These are phyloP conservation scores for Kondoa malvinella DNA, from an alignment of 768 basidiomycete genomes.

Conservation along the genomic window DNA sequence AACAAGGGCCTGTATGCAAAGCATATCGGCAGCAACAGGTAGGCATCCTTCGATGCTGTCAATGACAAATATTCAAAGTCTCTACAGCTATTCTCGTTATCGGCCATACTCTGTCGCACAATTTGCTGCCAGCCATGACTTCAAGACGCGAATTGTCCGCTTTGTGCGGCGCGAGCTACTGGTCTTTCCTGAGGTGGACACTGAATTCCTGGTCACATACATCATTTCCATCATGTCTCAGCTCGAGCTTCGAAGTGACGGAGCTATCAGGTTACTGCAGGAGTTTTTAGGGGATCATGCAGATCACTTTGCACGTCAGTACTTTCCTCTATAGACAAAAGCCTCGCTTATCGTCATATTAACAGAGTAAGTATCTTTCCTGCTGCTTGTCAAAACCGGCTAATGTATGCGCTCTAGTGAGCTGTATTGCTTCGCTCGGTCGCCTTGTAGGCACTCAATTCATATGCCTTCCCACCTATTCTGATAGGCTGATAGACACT, in stretches of 20 bases:
- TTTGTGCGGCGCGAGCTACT: slow-evolving; percentile 26
- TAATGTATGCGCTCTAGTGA: neutral
- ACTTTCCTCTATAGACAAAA: neutral
- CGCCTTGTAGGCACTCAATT: neutral
- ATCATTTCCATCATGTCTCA: slow-evolving; percentile 20
- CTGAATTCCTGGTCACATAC: slow-evolving; percentile 25
- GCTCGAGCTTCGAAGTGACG: slow-evolving; percentile 25
- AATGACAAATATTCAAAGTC: neutral
- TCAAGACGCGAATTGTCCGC: slow-evolving; percentile 23
- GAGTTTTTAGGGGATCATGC: slow-evolving; percentile 26
- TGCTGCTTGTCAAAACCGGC: no score
- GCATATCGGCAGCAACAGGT: slow-evolving; percentile 26
- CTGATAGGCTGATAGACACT: neutral
- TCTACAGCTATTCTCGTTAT: slow-evolving; percentile 13
- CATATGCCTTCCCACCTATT: neutral
- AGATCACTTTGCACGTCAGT: slow-evolving; percentile 25
- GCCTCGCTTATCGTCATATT: neutral
- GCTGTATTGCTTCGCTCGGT: slow-evolving; percentile 4
- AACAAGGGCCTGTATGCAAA: slow-evolving; percentile 25
- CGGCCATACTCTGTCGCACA: slow-evolving; percentile 10
- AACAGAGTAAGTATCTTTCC: neutral
- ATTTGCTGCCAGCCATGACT: slow-evolving; percentile 12
- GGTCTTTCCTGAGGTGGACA: slow-evolving; percentile 25
- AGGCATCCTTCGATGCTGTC: slow-evolving; percentile 21
- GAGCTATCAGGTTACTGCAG: slow-evolving; percentile 22